Percentiles rank a stretch among this genome's conserved stretches.
Evolutionary conservation across 768 basidiomycete genomes (phyloP).

Genomic region (Auricularia sp.): DNA sequence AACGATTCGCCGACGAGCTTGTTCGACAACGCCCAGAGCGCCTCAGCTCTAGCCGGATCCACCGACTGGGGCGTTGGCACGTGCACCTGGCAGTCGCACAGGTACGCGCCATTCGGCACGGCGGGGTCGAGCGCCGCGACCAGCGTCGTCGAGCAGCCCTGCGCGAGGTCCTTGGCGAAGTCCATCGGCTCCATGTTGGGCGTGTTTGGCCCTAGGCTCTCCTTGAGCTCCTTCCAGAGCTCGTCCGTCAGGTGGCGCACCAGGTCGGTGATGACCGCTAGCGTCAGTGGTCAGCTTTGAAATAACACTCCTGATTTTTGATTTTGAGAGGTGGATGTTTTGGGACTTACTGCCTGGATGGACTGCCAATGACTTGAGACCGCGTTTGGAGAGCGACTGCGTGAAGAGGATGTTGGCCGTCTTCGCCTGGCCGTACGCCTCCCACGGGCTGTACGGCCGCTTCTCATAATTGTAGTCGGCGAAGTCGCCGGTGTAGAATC

Average conservation of each 20-base stretch:
- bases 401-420: slow-evolving; percentile 31
- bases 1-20: neutral
- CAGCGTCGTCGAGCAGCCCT: neutral
- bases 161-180: neutral
- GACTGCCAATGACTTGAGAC: neutral
- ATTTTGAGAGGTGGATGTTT: too few relatives aligned
- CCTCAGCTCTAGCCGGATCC: neutral
- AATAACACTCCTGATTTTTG: too few relatives aligned
- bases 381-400: slow-evolving; percentile 10
- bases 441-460: slow-evolving; percentile 1
- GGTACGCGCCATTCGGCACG: neutral
- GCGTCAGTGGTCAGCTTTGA: neutral
- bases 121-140: too few relatives aligned
- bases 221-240: neutral
- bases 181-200: neutral
- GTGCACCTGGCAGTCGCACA: too few relatives aligned
- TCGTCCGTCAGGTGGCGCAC: neutral
- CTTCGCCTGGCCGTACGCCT: slow-evolving; percentile 31
- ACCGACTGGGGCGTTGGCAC: neutral
- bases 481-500: slow-evolving; percentile 22
- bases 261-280: neutral
- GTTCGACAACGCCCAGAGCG: neutral
- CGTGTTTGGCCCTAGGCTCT: neutral
- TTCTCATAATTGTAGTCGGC: slow-evolving; percentile 12
- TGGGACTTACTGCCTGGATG: neutral